Percentiles rank a stretch among this genome's conserved stretches.
Conservation (phyloP, 345 rosid species). For the Ricinus communis region DNA sequence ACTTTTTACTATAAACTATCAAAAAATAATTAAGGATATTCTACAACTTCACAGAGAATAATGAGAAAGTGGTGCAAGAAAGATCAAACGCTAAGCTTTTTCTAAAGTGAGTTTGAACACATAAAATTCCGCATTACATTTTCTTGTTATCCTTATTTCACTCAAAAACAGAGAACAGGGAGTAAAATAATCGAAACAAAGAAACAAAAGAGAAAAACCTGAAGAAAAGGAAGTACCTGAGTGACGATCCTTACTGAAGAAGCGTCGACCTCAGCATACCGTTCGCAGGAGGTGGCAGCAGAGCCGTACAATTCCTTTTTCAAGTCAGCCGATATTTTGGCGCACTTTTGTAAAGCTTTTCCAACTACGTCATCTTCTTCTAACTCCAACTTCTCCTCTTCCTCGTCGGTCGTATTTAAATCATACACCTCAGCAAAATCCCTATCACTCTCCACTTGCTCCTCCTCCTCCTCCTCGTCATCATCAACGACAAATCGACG, state of each 20-base stretch:
- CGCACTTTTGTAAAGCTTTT: constrained; percentile 82
- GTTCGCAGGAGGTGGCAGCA: constrained; percentile 57
- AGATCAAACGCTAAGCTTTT: no score
- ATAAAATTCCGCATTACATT: no score
- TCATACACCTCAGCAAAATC: constrained; percentile 39
- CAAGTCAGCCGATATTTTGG: constrained; percentile 74
- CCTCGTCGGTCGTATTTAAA: constrained; percentile 47
- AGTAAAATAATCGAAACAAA: neutral
- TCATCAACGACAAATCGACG: constrained; percentile 79
- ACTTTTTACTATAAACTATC: no score
- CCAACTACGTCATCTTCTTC: constrained; percentile 73
- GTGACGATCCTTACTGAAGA: constrained; percentile 81
- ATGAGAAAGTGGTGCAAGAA: no score
- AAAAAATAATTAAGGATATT: no score
- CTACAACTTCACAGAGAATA: no score
- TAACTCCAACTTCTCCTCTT: constrained; percentile 15
- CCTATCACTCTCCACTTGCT: constrained; percentile 31
- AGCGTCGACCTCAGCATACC: constrained; percentile 81
- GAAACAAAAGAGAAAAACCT: neutral
- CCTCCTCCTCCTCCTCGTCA: constrained; percentile 39
- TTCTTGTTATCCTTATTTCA: neutral
- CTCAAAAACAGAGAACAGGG: no score
- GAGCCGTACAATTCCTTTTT: constrained; percentile 79
- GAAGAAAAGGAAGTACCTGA: constrained; percentile 46
- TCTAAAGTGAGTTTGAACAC: no score